phyloP scores from a whole-genome alignment of 257 asterid genomes.

The Solanum megistacrolobum region DNA sequence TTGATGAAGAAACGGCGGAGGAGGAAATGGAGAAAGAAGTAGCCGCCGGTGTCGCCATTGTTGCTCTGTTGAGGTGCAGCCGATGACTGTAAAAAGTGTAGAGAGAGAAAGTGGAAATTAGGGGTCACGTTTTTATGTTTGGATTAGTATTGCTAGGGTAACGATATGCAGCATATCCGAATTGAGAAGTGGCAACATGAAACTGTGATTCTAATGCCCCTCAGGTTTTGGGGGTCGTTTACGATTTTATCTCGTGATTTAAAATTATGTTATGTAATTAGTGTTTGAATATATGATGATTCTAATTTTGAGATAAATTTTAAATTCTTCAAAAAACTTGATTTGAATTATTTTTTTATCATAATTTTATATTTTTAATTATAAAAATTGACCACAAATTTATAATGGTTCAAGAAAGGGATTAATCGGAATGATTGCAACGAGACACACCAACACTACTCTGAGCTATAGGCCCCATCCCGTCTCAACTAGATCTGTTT shows the following conservation, averaged over 20 bases:
- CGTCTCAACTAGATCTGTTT: background rate
- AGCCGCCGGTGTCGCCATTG: constrained; percentile 56
- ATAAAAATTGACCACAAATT: background rate
- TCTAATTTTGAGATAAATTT: too few species aligned
- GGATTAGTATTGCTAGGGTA: background rate
- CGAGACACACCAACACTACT: background rate
- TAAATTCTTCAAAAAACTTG: too few species aligned
- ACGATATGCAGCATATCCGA: background rate
- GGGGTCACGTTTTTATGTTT: background rate
- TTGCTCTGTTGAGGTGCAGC: constrained; percentile 8
- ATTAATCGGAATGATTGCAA: too few species aligned
- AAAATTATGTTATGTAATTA: too few species aligned
- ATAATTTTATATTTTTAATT: too few species aligned
- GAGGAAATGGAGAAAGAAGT: constrained; percentile 13
- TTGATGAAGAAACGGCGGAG: constrained; percentile 1
- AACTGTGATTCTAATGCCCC: background rate
- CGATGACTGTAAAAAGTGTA: background rate
- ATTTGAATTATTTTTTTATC: too few species aligned
- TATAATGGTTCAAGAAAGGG: background rate
- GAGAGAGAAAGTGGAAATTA: background rate
- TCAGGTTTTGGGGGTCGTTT: background rate
- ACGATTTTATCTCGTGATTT: too few species aligned
- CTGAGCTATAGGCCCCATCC: background rate
- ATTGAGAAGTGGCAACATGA: background rate
- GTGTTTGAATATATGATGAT: accelerated